Conservation (phyloP, 371 early-diverging fungal genomes). For the Mortierella sp. region DNA sequence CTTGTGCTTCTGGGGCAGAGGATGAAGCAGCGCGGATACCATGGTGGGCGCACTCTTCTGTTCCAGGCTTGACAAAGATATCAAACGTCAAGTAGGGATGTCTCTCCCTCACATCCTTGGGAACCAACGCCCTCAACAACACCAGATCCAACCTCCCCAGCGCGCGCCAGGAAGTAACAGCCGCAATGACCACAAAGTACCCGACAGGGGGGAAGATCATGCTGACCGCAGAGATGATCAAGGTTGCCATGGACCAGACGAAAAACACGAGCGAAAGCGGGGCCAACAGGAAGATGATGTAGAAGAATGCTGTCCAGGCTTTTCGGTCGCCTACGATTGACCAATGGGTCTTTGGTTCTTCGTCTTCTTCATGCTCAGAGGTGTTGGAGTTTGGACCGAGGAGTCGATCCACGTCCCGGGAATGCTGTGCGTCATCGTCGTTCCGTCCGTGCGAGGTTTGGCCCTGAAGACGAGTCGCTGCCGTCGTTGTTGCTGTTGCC, state of each 20-base stretch:
- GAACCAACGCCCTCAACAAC: slow-evolving; percentile 24
- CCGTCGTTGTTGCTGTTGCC: not conserved
- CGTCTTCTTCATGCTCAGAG: slow-evolving; percentile 2
- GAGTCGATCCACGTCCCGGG: slow-evolving; percentile 41
- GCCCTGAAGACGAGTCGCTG: slow-evolving; percentile 19
- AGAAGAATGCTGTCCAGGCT: slow-evolving; percentile 38
- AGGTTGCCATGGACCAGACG: slow-evolving; percentile 37
- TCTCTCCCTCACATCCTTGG: slow-evolving; percentile 16
- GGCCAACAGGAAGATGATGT: slow-evolving; percentile 23
- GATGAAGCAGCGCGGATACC: not conserved
- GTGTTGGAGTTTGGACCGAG: slow-evolving; percentile 14
- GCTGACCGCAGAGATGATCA: slow-evolving; percentile 16
- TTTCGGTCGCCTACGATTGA: slow-evolving; percentile 29
- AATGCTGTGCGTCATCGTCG: slow-evolving; percentile 34
- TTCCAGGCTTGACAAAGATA: slow-evolving; percentile 19
- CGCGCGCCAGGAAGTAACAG: slow-evolving; percentile 51
- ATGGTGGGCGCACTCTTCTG: not conserved
- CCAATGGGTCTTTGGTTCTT: slow-evolving; percentile 34
- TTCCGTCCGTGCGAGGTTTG: slow-evolving; percentile 35
- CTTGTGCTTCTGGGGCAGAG: not conserved
- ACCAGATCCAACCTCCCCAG: slow-evolving; percentile 39
- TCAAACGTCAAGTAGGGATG: slow-evolving; percentile 14
- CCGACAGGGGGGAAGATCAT: slow-evolving; percentile 50
- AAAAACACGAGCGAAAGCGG: slow-evolving; percentile 48
- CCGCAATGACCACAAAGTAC: slow-evolving; percentile 25